These are phyloP conservation scores for Scheffersomyces stipitis DNA, from an alignment of 805 yeast genomes.

Conservation along the genomic window DNA sequence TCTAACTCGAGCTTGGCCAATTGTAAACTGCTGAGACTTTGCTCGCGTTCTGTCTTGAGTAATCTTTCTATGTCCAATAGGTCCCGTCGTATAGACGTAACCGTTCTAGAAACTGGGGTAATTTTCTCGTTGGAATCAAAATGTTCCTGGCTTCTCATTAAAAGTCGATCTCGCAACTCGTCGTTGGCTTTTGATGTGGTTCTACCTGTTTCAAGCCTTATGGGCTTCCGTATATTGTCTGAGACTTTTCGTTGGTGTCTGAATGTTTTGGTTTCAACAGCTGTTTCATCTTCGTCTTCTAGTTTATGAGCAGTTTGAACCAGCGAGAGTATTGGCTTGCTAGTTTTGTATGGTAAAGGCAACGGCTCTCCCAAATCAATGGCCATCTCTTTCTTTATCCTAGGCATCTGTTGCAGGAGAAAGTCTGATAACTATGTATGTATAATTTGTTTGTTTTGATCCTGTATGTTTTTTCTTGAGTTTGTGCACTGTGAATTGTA, in stretches of 20 bases:
- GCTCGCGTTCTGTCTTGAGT: neutral
- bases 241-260: constrained; percentile 2
- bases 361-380: constrained; percentile 33
- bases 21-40: neutral
- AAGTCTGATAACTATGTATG: no score
- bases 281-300: constrained; percentile 9
- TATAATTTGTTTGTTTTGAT: no score
- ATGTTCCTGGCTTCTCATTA: no score
- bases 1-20: neutral
- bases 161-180: no score
- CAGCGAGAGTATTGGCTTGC: constrained; percentile 1
- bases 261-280: constrained; percentile 7
- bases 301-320: neutral
- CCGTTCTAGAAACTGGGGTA: no score
- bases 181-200: constrained; percentile 1
- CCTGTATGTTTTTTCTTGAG: no score
- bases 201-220: constrained; percentile 6
- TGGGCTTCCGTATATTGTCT: constrained; percentile 4
- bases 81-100: neutral
- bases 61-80: neutral
- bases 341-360: constrained; percentile 32
- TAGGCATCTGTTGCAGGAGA: neutral
- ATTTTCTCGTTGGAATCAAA: no score
- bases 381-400: neutral
- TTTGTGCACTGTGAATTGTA: no score